phyloP scores from a whole-genome alignment of 305 asterid species.

The Fraxinus angustifolia region DNA sequence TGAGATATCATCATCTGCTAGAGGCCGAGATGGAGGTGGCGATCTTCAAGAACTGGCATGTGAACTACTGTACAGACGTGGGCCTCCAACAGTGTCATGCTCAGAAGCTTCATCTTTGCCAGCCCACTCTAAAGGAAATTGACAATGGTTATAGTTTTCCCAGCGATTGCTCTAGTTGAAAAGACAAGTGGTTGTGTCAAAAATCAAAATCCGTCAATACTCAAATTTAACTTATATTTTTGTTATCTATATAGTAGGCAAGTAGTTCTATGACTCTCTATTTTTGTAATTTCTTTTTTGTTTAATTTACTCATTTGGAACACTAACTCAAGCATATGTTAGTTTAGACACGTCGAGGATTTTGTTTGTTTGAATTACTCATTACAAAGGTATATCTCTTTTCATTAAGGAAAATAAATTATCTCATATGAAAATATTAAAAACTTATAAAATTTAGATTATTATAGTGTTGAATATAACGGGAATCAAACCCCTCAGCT shows the following conservation, averaged over 20 bases:
- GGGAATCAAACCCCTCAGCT: not conserved
- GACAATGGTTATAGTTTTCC: not conserved
- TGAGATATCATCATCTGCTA: slow-evolving; percentile 21
- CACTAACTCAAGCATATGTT: not conserved
- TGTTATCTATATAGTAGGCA: not conserved
- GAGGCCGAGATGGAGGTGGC: slow-evolving; percentile 30
- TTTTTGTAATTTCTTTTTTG: not conserved
- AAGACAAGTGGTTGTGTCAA: not conserved
- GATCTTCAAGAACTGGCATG: slow-evolving; percentile 66
- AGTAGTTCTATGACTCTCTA: not conserved
- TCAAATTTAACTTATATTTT: not conserved
- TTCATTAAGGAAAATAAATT: not conserved
- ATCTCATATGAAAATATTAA: not conserved
- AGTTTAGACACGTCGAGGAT: not conserved
- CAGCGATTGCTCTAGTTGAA: not conserved
- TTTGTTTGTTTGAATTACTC: not conserved
- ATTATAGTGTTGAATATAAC: not conserved
- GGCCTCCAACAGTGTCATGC: slow-evolving; percentile 41
- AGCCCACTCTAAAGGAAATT: slow-evolving; percentile 33
- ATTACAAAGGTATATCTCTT: not conserved
- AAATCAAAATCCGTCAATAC: not conserved
- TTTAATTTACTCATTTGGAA: slow-evolving; percentile 11
- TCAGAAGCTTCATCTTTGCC: slow-evolving; percentile 39
- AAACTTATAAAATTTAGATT: not conserved
- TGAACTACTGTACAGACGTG: slow-evolving; percentile 52